A percentile compares a stretch with the other conserved stretches of the same genome.
These are phyloP conservation scores for Annulohypoxylon truncatum DNA, from an alignment of 2,329 filamentous ascomycete genomes.

Conservation along the genomic window DNA sequence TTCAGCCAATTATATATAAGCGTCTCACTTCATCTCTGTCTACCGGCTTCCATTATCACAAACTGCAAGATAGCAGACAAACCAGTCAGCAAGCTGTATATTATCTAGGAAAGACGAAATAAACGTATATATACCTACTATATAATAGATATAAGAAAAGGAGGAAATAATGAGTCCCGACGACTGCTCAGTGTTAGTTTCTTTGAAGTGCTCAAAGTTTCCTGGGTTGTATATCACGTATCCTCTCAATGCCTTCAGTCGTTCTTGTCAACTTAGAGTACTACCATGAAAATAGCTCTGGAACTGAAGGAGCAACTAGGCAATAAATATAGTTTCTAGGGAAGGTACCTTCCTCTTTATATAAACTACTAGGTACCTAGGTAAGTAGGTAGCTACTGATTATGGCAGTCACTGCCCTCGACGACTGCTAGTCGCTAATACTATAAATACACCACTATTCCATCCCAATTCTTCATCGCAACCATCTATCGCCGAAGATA, in stretches of 20 bases:
- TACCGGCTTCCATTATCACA: not conserved
- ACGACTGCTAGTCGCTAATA: not conserved
- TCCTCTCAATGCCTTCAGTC: not conserved
- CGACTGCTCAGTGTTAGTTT: too few species aligned
- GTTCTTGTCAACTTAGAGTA: not conserved
- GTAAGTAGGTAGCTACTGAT: too few species aligned
- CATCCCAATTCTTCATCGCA: not conserved
- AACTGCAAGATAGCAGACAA: not conserved
- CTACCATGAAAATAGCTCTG: not conserved
- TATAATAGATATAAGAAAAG: too few species aligned
- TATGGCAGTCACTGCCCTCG: not conserved
- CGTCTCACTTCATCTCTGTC: not conserved
- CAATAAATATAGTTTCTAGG: not conserved
- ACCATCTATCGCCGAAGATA: not conserved
- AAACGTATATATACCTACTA: too few species aligned
- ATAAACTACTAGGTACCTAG: not conserved
- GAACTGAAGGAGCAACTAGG: not conserved
- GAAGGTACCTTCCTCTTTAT: not conserved
- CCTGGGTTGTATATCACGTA: too few species aligned
- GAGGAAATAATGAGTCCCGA: too few species aligned
- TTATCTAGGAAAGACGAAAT: too few species aligned
- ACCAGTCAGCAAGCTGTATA: not conserved
- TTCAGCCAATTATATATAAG: conserved; percentile 12
- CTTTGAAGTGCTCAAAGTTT: too few species aligned
- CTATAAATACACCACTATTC: not conserved